A percentile compares a stretch with the other conserved stretches of the same genome.
Conservation (phyloP, 2,329 filamentous ascomycete species). For the Sporothrix inflata region DNA sequence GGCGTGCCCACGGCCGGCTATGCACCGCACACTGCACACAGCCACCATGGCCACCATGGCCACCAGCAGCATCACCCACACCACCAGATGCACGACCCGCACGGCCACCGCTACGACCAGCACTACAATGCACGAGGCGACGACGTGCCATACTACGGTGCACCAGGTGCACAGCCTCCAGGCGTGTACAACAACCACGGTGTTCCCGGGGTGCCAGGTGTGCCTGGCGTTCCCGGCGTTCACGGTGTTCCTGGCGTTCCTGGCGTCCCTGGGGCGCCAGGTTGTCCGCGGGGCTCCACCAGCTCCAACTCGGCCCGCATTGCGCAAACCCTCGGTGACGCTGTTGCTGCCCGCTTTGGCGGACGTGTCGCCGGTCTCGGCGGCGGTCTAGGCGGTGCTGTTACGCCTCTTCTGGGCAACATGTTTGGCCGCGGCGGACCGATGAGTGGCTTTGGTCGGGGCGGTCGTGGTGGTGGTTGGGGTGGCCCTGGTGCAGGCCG, state of each 20-base stretch:
- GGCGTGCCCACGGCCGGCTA: background rate
- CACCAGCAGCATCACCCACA: background rate
- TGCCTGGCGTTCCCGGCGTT: conserved; percentile 19
- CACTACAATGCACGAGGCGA: background rate
- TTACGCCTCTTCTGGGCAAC: conserved; percentile 12
- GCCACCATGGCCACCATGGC: background rate
- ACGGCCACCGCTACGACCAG: conserved; percentile 11
- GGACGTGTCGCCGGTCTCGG: background rate
- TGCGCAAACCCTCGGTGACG: conserved; percentile 8
- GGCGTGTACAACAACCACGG: background rate
- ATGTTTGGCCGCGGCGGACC: conserved; percentile 28
- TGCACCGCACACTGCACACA: background rate
- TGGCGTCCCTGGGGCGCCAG: background rate
- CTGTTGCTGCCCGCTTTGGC: conserved; percentile 18
- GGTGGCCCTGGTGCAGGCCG: background rate
- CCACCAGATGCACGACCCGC: conserved; percentile 1
- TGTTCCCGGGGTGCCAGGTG: background rate
- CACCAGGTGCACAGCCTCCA: background rate
- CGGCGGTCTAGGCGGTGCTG: background rate
- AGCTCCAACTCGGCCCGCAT: background rate
- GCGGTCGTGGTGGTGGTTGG: conserved; percentile 16
- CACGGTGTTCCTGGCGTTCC: conserved; percentile 13
- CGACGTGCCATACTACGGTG: background rate
- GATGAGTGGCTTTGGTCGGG: conserved; percentile 24
- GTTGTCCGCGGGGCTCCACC: background rate